Conservation (phyloP, 305 asterid species). For the Fraxinus paxiana region DNA sequence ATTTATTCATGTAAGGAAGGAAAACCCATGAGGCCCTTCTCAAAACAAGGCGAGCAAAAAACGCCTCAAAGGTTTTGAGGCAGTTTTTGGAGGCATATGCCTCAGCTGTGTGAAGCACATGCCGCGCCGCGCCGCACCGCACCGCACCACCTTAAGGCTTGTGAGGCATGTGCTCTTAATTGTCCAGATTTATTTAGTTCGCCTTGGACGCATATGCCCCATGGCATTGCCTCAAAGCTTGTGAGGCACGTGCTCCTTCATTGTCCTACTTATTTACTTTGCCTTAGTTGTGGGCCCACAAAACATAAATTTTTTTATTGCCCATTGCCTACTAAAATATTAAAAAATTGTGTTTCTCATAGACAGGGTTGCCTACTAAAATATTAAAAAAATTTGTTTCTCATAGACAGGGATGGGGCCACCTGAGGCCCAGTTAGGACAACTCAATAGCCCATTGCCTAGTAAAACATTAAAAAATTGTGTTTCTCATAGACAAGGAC, state of each 20-base stretch:
- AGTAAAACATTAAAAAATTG: not conserved
- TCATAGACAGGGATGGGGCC: not conserved
- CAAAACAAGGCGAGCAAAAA: not conserved
- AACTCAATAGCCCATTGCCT: not conserved
- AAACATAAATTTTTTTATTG: not conserved
- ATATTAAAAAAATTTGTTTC: not conserved
- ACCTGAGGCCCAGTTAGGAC: not conserved
- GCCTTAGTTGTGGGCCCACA: not conserved
- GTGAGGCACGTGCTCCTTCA: not conserved
- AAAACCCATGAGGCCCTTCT: not conserved
- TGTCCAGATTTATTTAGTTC: not conserved
- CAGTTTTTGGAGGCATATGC: not conserved
- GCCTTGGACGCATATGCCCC: not conserved
- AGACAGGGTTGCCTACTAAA: not conserved
- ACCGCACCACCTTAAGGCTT: not conserved
- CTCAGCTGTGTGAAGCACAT: not conserved
- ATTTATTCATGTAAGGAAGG: not conserved
- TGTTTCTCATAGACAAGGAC: not conserved
- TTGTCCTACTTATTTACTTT: not conserved
- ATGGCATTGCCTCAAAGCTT: not conserved
- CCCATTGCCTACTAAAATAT: not conserved
- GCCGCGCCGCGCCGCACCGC: not conserved
- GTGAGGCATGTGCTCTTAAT: not conserved
- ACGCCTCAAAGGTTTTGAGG: not conserved
- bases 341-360: no score